phyloP scores from a whole-genome alignment of 805 yeast genomes.

The Candida germanica region DNA sequence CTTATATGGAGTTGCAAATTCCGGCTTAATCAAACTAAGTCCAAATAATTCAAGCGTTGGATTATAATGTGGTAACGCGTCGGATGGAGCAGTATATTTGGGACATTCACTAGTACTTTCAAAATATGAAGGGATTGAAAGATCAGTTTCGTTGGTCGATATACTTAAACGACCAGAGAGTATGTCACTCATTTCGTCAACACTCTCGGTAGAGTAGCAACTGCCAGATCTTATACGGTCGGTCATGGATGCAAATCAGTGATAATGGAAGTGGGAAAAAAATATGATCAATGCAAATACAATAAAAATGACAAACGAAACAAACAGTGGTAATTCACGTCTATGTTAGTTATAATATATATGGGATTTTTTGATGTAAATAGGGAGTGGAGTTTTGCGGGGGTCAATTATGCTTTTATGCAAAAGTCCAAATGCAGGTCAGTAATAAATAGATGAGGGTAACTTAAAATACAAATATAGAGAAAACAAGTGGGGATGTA shows the following conservation, averaged over 20 bases:
- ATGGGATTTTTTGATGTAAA: neutral
- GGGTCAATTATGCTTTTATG: too few species aligned
- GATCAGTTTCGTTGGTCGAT: constrained; percentile 1
- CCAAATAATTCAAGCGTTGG: constrained; percentile 35
- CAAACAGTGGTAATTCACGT: too few species aligned
- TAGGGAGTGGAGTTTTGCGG: neutral
- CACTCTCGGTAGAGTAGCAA: neutral
- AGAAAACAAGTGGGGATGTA: too few species aligned
- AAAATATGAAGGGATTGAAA: constrained; percentile 7
- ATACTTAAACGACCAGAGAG: neutral
- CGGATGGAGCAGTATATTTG: constrained; percentile 20
- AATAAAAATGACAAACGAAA: too few species aligned
- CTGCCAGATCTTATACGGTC: neutral
- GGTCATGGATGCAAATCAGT: too few species aligned
- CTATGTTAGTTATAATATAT: too few species aligned
- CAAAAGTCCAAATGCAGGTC: too few species aligned
- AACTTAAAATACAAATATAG: too few species aligned
- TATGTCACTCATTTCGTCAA: neutral
- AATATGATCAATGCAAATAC: too few species aligned
- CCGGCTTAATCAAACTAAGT: constrained; percentile 30
- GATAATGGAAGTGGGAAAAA: too few species aligned
- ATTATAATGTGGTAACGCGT: constrained; percentile 27
- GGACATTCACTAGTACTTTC: constrained; percentile 16
- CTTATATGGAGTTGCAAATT: constrained; percentile 38
- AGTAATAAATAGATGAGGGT: too few species aligned